Evolutionary conservation across 192 early-diverging fungal genomes (phyloP).

Genomic region (Glomus cerebriforme): DNA sequence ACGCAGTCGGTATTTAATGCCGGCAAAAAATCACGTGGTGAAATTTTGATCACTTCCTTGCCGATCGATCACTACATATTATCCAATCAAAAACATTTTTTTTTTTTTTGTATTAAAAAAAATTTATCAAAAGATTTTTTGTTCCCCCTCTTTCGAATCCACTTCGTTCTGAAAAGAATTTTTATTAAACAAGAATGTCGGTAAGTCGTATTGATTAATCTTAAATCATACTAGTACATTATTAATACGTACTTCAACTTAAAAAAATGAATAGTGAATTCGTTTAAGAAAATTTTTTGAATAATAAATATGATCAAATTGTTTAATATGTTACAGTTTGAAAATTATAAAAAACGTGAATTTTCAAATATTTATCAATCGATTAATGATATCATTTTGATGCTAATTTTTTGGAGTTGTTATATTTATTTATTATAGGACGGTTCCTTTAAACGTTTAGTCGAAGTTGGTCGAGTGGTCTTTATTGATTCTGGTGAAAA

Average conservation of each 20-base stretch:
- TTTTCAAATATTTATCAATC: not conserved
- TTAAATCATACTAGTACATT: not conserved
- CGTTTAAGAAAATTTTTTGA: not conserved
- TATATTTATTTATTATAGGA: conserved; percentile 38
- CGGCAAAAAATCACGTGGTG: too few species aligned
- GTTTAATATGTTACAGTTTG: too few species aligned
- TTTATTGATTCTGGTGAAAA: conserved; percentile 92
- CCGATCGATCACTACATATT: too few species aligned
- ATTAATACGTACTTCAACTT: not conserved
- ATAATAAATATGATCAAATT: not conserved
- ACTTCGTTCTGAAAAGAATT: not conserved
- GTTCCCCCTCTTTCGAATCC: conserved; percentile 15
- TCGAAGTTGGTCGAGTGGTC: conserved; percentile 99
- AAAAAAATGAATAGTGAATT: too few species aligned
- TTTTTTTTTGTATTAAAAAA: not conserved
- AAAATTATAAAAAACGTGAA: too few species aligned
- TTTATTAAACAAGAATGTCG: not conserved
- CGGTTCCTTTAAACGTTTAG: conserved; percentile 84
- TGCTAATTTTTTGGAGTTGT: not conserved
- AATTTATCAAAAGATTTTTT: not conserved
- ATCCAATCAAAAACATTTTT: not conserved
- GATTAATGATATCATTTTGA: not conserved
- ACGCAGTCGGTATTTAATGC: too few species aligned
- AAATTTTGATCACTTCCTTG: too few species aligned
- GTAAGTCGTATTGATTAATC: not conserved